These are phyloP conservation scores for Entonaema liquescens DNA, from an alignment of 495 filamentous ascomycete species.

Conservation along the genomic window DNA sequence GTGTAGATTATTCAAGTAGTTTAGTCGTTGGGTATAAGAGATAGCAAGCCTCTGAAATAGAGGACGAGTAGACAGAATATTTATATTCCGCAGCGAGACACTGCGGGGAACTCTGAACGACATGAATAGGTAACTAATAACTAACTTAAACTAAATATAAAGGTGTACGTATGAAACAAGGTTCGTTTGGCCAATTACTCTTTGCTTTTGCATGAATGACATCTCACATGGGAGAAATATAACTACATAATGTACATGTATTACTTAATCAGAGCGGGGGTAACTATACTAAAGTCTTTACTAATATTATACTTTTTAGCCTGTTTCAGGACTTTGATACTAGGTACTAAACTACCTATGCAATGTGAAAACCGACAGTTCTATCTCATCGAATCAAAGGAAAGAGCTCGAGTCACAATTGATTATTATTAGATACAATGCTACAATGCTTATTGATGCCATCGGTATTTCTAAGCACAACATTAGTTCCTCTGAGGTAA, in stretches of 20 bases:
- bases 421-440: too few species aligned
- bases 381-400: too few species aligned
- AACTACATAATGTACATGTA: not conserved
- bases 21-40: not conserved
- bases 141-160: not conserved
- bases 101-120: constrained; percentile 19
- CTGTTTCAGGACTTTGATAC: not conserved
- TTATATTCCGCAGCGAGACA: constrained; percentile 27
- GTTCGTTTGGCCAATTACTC: not conserved
- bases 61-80: constrained; percentile 8
- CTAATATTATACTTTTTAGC: too few species aligned
- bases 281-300: too few species aligned
- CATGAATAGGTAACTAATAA: constrained; percentile 3
- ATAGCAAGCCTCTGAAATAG: not conserved
- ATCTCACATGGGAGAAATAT: not conserved
- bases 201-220: too few species aligned
- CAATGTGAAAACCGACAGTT: too few species aligned
- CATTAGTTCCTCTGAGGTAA: not conserved
- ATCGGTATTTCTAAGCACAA: constrained; percentile 33
- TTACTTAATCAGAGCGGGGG: not conserved
- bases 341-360: not conserved
- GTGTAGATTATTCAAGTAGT: not conserved
- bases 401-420: not conserved
- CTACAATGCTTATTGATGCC: not conserved
- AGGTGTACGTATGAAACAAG: not conserved